Conservation (phyloP, 768 basidiomycete genomes). For the Leccinellum rugosiceps region DNA sequence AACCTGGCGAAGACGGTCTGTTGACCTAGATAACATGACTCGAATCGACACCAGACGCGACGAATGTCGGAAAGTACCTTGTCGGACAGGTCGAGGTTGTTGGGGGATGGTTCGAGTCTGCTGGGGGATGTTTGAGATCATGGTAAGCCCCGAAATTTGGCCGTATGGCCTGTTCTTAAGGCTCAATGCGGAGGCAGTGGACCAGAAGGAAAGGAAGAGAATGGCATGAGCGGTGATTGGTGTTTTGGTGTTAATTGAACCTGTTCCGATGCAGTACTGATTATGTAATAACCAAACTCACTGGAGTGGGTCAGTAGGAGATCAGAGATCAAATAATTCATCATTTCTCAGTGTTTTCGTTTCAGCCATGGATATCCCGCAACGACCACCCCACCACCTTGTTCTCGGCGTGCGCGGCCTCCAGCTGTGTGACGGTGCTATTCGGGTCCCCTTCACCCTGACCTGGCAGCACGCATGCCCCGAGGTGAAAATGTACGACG, state of each 20-base stretch:
- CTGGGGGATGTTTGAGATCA: conserved; percentile 22
- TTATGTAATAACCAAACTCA: conserved; percentile 24
- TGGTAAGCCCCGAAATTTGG: conserved; percentile 17
- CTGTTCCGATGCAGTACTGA: conserved; percentile 20
- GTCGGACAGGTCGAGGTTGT: conserved; percentile 15
- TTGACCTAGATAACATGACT: conserved; percentile 26
- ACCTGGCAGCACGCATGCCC: conserved; percentile 7
- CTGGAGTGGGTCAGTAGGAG: conserved; percentile 8
- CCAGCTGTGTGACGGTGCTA: not conserved
- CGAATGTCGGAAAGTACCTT: conserved; percentile 12
- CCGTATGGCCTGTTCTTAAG: conserved; percentile 30
- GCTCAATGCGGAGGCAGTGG: conserved; percentile 24
- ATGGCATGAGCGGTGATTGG: conserved; percentile 20
- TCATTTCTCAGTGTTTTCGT: not conserved
- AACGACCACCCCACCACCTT: not conserved
- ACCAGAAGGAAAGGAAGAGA: conserved; percentile 15
- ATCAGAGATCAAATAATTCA: not conserved
- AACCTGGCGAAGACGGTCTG: conserved; percentile 47
- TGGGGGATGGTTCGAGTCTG: conserved; percentile 17
- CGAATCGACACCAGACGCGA: conserved; percentile 5
- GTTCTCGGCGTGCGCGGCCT: not conserved
- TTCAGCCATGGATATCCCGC: not conserved
- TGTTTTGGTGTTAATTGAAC: conserved; percentile 15
- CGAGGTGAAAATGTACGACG: not conserved
- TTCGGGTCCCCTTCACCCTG: conserved; percentile 25